Percentiles rank a stretch among this genome's conserved stretches.
phyloP scores from a whole-genome alignment of 2,329 filamentous ascomycete species.

The Trichoderma atroviride region DNA sequence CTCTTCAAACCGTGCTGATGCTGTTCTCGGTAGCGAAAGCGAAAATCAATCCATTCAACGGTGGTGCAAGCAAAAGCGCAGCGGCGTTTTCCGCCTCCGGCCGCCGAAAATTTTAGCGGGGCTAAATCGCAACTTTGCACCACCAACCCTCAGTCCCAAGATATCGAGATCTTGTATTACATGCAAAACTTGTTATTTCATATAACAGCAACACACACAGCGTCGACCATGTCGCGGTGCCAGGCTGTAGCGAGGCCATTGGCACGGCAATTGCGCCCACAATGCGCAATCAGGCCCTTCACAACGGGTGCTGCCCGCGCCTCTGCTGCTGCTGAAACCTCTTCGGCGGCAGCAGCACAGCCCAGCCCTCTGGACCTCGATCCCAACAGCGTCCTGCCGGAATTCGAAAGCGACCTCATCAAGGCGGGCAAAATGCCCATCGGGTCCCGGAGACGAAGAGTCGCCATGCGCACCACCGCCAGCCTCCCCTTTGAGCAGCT shows the following conservation, averaged over 20 bases:
- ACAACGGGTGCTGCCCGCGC: slow-evolving; percentile 39
- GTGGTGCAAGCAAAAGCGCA: slow-evolving; percentile 29
- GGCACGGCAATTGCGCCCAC: slow-evolving; percentile 52
- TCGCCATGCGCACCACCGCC: slow-evolving; percentile 64
- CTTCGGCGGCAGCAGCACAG: slow-evolving; percentile 30
- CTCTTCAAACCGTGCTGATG: not conserved
- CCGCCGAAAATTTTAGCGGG: slow-evolving; percentile 38
- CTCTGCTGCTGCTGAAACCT: slow-evolving; percentile 29
- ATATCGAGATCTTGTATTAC: not conserved
- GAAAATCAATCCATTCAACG: not conserved
- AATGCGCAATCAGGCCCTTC: slow-evolving; percentile 44
- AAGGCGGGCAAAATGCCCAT: slow-evolving; percentile 70
- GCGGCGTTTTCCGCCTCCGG: slow-evolving; percentile 26
- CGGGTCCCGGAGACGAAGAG: slow-evolving; percentile 82
- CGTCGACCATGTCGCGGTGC: slow-evolving; percentile 57
- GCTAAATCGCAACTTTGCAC: slow-evolving; percentile 32
- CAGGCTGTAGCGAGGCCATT: slow-evolving; percentile 62
- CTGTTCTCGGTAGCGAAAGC: not conserved
- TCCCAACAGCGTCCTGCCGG: slow-evolving; percentile 67
- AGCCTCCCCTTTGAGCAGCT: slow-evolving; percentile 88
- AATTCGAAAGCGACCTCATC: slow-evolving; percentile 66
- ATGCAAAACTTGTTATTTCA: not conserved
- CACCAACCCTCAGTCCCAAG: slow-evolving; percentile 8
- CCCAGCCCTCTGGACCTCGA: slow-evolving; percentile 55
- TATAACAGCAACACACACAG: not conserved